phyloP scores from a whole-genome alignment of 345 rosid genomes.

The Acer saccharum region DNA sequence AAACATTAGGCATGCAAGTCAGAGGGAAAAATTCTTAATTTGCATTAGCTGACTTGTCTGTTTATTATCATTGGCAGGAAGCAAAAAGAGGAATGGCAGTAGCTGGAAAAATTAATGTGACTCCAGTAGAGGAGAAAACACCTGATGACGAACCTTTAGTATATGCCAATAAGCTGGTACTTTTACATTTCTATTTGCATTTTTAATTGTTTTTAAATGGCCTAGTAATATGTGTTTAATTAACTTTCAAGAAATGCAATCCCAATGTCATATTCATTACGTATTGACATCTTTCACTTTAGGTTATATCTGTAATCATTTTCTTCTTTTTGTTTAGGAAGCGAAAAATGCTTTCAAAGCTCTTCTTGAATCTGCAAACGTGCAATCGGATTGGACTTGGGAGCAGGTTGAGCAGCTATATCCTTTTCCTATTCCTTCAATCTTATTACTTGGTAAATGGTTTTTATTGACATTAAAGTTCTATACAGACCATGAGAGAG shows the following conservation, averaged over 20 bases:
- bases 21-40: slow-evolving; percentile 1
- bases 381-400: slow-evolving; percentile 98
- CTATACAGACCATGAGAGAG: slow-evolving; percentile 75
- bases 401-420: slow-evolving; percentile 71
- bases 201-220: background rate
- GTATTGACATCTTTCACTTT: slow-evolving; percentile 3
- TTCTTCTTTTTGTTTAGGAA: slow-evolving; percentile 50
- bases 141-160: slow-evolving; percentile 76
- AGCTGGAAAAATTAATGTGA: slow-evolving; percentile 55
- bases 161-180: slow-evolving; percentile 84
- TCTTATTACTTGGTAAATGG: slow-evolving; percentile 14
- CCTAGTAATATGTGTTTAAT: slow-evolving; percentile 1
- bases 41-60: slow-evolving; percentile 8
- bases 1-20: background rate
- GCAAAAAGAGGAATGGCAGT: slow-evolving; percentile 51
- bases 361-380: slow-evolving; percentile 82
- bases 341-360: slow-evolving; percentile 97
- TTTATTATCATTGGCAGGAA: slow-evolving; percentile 45
- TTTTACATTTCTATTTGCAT: background rate
- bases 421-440: slow-evolving; percentile 10
- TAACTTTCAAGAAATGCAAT: background rate
- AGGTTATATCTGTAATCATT: background rate
- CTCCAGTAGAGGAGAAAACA: slow-evolving; percentile 66
- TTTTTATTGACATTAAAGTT: slow-evolving; percentile 29
- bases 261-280: background rate